Base-by-base conservation (phyloP, 2,329 filamentous ascomycete genomes). In the Alternaria viburni region DNA sequence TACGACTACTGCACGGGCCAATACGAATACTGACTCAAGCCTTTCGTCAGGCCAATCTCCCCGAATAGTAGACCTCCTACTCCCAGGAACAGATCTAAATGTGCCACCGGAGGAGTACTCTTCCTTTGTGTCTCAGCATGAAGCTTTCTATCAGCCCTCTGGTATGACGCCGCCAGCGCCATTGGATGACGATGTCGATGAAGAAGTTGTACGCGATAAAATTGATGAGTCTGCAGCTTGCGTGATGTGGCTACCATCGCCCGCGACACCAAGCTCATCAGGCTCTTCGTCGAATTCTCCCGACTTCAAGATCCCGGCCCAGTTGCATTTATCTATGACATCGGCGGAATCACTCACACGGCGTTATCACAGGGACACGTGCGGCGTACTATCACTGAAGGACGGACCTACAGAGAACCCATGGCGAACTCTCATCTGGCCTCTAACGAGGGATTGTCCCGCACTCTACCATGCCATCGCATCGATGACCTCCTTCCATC, bases 351-450 rank as follows among this genome's bases (percentile, higher is more conserved):
- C 88, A 82, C 80, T 91, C 21, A 85, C 88, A 54, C 75, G 87
- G 54, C 85, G 88, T 25, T 92, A 90, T 70, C 87, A 91, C 71
- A 85, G 83, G 67, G 82, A 89, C 60, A 92, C 90, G 0, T 92
- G 90, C 73, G 89, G 89, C 4, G 90, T 92, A 52, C 81, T 92
- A 19, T 92, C 90, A 1, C 84, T 92, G 55, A 91, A 91, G 72
- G 89, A 92, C 75, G 90, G 89, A 0, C 84, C 85, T 7, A 86
- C 84, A 2, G 90, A 92, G 69, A 92, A 92, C 72, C 90, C 90
- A 3, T 92, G 90, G 90, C 85, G 89, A 26, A 91, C 86, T 6
- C 81, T 90, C 49, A 83, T 92, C n/a, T 91, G 89, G 88, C 90
- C 90, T 2, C 78, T 92, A 51, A 88, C 89, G 4, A 84, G 83